Evolutionary conservation across 768 basidiomycete species (phyloP).

Genomic region (Brasilioporus rufonigricans): DNA sequence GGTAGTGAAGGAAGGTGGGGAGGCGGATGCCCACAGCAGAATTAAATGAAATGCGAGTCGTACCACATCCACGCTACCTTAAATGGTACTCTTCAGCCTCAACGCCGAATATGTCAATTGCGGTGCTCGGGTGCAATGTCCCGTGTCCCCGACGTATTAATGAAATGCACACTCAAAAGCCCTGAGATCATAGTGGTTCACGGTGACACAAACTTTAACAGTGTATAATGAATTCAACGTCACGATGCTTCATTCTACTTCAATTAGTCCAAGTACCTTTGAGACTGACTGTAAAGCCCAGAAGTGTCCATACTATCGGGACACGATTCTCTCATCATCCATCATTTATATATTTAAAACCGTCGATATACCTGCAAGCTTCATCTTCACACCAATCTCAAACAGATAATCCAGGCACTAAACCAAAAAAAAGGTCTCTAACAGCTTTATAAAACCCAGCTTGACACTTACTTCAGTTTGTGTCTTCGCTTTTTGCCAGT

Average conservation of each 20-base stretch:
- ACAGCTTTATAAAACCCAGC: background rate
- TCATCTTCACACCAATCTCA: conserved; percentile 85
- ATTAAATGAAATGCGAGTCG: conserved; percentile 9
- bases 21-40: background rate
- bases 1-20: background rate
- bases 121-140: background rate
- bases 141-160: conserved; percentile 3
- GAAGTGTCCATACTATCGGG: background rate
- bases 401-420: conserved; percentile 91
- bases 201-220: background rate
- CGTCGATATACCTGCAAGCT: conserved; percentile 56
- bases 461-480: conserved; percentile 63
- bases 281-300: background rate
- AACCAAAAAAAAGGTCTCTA: background rate
- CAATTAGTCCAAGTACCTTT: background rate
- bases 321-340: too few relatives aligned
- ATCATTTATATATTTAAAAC: conserved; percentile 32
- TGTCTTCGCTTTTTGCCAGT: conserved; percentile 89
- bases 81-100: background rate
- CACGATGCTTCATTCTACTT: background rate
- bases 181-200: background rate
- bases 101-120: background rate
- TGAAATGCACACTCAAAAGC: background rate
- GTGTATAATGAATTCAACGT: background rate
- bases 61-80: conserved; percentile 19